Evolutionary conservation across 768 basidiomycete species (phyloP), one percentile per base, ranked within the genome.

Genomic region (Termitomyces sp.): DNA sequence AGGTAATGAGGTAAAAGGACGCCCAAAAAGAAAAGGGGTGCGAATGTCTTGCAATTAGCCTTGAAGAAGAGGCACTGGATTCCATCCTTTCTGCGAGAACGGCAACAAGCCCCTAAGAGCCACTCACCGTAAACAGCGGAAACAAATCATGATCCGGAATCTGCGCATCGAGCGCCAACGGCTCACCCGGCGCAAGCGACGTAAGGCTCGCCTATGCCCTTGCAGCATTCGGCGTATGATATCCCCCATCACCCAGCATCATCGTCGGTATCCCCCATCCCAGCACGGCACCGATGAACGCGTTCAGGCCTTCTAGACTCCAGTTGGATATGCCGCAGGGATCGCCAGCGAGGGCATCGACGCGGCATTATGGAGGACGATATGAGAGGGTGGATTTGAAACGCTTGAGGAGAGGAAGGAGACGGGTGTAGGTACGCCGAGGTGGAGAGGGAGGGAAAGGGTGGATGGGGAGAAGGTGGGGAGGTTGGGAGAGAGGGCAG

Each of bases 151-250:
- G 90, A 56, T 93, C 88, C 12, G 92, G 93, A 28, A 94, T 90
- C 22, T 79, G 72, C 0, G 76, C 73, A 10, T 91, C 87, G 5
- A 82, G 62, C 5, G 77, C 63, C 2, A 91, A 71, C 0, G 83
- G 77, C 10, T 70, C 68, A 2, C 75, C 79, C 24, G 81, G 70
- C 89, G 82, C 81, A 4, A 90, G 70, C 0, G 87, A 86, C 1
- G 93, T 96, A 17, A 94, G 70, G 62, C 84, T 84, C 0, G 90
- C 76, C 92, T 93, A 97, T 0, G 90, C 90, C 12, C 93, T 80
- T 0, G 94, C 93, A 1, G 85, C 85, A 61, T 95, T 95, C 1
- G 90, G 73, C 4, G 83, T 81, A 61, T 89, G 76, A 66, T 98
- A 97, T 0, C 95, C 95, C 17, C 93, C 90, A 53, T 90, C 90